Evolutionary conservation across 352 stramenopile genomes (phyloP).

Genomic region (Thalassiosira allenii): DNA sequence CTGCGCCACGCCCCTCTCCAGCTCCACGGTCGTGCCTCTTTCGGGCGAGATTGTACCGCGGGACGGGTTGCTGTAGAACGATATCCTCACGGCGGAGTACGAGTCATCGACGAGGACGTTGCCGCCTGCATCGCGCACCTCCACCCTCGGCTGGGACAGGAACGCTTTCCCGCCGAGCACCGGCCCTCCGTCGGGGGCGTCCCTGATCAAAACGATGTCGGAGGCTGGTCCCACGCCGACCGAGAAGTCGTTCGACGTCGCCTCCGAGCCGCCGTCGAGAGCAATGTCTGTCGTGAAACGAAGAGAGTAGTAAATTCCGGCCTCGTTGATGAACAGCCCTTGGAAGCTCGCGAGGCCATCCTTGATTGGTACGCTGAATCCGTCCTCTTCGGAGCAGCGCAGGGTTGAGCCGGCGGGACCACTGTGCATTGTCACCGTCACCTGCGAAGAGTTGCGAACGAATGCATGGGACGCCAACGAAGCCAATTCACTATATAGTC

Average conservation of each 20-base stretch:
- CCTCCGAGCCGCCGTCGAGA: constrained; percentile 42
- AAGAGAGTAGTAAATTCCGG: constrained; percentile 60
- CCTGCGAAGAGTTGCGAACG: constrained; percentile 23
- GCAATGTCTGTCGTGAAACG: constrained; percentile 59
- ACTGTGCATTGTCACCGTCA: constrained; percentile 47
- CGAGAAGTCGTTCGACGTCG: constrained; percentile 61
- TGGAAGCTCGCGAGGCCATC: constrained; percentile 55
- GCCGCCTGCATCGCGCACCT: constrained; percentile 62
- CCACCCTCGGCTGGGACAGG: constrained; percentile 50
- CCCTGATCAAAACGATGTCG: constrained; percentile 46
- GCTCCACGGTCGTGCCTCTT: constrained; percentile 27
- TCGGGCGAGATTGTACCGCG: constrained; percentile 21
- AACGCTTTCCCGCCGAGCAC: constrained; percentile 65
- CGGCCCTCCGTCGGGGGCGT: constrained; percentile 54
- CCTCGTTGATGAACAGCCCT: constrained; percentile 68
- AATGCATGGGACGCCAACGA: not conserved
- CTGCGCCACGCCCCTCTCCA: constrained; percentile 60
- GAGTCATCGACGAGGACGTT: constrained; percentile 68
- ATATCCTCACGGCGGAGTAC: constrained; percentile 45
- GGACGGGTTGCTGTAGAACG: constrained; percentile 67
- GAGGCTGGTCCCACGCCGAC: constrained; percentile 55
- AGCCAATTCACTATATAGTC: not conserved
- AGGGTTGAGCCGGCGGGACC: constrained; percentile 31
- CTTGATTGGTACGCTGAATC: constrained; percentile 39
- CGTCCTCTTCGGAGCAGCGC: constrained; percentile 34